A percentile compares a stretch with the other conserved stretches of the same genome.
These are phyloP conservation scores for Tetrastigma voinierianum DNA, from an alignment of 164 flowering plant genomes.

Conservation along the genomic window DNA sequence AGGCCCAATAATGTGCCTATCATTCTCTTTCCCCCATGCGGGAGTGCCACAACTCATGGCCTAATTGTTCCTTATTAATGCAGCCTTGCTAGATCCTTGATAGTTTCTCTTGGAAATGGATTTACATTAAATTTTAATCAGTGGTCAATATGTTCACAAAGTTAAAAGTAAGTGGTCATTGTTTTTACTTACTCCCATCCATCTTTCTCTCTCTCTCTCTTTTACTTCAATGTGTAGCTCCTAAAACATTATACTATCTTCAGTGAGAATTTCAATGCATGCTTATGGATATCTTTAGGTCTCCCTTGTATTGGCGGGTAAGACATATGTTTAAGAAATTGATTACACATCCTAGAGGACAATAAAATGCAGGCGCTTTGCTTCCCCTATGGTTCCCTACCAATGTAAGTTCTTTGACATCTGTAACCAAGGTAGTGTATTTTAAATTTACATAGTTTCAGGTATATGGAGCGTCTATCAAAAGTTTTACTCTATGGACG, in stretches of 20 bases:
- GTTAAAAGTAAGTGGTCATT: background rate
- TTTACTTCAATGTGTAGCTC: too few species aligned
- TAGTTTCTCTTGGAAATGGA: too few species aligned
- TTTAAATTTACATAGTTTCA: background rate
- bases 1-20: too few species aligned
- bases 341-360: conserved; percentile 90
- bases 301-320: conserved; percentile 64
- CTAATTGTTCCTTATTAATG: too few species aligned
- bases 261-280: conserved; percentile 13
- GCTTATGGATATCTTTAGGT: conserved; percentile 31
- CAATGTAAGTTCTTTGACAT: conserved; percentile 39
- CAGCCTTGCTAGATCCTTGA: too few species aligned
- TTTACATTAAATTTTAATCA: background rate
- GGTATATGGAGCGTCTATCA: too few species aligned
- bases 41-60: too few species aligned
- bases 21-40: too few species aligned
- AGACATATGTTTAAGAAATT: conserved; percentile 99
- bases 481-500: too few species aligned
- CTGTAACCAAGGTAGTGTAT: background rate
- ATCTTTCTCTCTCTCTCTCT: background rate
- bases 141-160: background rate
- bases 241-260: background rate
- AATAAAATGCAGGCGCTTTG: conserved; percentile 94
- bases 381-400: conserved; percentile 65
- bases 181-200: background rate